Evolutionary conservation across 1,284 basidiomycete genomes (phyloP).

Genomic region (Porodaedalea pini): DNA sequence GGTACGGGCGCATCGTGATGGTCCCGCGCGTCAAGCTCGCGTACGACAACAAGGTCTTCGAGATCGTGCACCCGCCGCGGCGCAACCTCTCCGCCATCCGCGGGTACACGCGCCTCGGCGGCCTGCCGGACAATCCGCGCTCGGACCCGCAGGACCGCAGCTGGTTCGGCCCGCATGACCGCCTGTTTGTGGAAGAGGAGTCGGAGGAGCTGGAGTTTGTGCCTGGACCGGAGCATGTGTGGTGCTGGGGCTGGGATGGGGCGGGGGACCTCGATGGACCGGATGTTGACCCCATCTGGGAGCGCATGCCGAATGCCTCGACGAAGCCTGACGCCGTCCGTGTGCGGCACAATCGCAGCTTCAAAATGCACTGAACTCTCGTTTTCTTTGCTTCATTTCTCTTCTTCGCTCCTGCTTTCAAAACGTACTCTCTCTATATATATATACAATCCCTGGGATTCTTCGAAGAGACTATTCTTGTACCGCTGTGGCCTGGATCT

Average conservation of each 20-base stretch:
- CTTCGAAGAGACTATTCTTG: too few species aligned
- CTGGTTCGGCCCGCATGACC: conserved; percentile 94
- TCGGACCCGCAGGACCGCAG: conserved; percentile 92
- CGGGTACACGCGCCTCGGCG: conserved; percentile 86
- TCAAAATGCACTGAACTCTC: conserved; percentile 23
- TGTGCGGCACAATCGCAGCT: conserved; percentile 71
- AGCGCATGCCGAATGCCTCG: conserved; percentile 71
- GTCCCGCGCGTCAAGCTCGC: conserved; percentile 93
- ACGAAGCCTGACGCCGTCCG: conserved; percentile 57
- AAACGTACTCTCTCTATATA: too few species aligned
- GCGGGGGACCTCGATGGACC: conserved; percentile 93
- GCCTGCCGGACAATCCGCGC: conserved; percentile 88
- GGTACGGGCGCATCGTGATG: conserved; percentile 94
- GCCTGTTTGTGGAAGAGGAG: conserved; percentile 87
- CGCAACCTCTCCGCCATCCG: conserved; percentile 91
- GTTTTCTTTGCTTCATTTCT: too few species aligned
- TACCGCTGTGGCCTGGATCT: too few species aligned
- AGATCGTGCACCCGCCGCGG: conserved; percentile 86
- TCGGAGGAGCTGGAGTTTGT: conserved; percentile 69
- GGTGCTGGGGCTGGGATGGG: conserved; percentile 99
- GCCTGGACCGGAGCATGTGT: conserved; percentile 84
- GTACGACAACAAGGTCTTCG: conserved; percentile 92
- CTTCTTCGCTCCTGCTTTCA: too few species aligned
- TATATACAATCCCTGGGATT: too few species aligned
- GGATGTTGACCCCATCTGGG: conserved; percentile 95